These are phyloP conservation scores for Fusarium staphyleae DNA, from an alignment of 2,329 filamentous ascomycete genomes.

Conservation along the genomic window DNA sequence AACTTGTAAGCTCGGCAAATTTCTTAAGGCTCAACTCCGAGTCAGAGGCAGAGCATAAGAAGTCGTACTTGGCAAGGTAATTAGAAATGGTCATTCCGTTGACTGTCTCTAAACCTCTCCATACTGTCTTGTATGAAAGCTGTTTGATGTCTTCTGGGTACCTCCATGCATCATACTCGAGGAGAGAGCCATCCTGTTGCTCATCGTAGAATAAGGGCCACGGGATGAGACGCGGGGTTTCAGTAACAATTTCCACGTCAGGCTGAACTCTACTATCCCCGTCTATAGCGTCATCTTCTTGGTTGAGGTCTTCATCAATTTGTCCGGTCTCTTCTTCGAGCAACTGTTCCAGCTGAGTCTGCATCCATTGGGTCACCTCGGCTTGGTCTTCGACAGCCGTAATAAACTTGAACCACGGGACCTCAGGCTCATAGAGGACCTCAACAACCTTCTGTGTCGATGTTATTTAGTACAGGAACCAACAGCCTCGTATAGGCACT, in stretches of 20 bases:
- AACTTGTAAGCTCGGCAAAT: conserved; percentile 17
- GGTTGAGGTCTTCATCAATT: conserved; percentile 11
- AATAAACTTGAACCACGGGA: conserved; percentile 48
- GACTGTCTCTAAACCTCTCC: conserved; percentile 37
- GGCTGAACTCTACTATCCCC: background rate
- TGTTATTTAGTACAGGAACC: background rate
- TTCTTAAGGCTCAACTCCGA: conserved; percentile 15
- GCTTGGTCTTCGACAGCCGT: conserved; percentile 4
- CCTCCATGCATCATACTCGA: conserved; percentile 26
- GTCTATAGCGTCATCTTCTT: background rate
- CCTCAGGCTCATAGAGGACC: conserved; percentile 48
- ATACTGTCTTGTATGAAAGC: conserved; percentile 32
- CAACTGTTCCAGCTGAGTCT: conserved; percentile 29
- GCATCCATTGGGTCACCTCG: conserved; percentile 28
- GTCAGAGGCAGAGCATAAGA: conserved; percentile 16
- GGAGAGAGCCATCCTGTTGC: background rate
- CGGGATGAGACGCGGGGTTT: conserved; percentile 33
- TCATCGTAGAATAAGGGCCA: conserved; percentile 30
- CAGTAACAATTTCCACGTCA: conserved; percentile 32
- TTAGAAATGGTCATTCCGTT: conserved; percentile 11
- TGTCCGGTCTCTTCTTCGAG: conserved; percentile 27
- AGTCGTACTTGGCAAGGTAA: conserved; percentile 29
- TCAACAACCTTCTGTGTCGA: conserved; percentile 37
- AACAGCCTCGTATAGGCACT: background rate
- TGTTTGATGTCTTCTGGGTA: conserved; percentile 35